Evolutionary conservation across 73 alveolate species (phyloP).

Genomic region (Paramecium pentaurelia): DNA sequence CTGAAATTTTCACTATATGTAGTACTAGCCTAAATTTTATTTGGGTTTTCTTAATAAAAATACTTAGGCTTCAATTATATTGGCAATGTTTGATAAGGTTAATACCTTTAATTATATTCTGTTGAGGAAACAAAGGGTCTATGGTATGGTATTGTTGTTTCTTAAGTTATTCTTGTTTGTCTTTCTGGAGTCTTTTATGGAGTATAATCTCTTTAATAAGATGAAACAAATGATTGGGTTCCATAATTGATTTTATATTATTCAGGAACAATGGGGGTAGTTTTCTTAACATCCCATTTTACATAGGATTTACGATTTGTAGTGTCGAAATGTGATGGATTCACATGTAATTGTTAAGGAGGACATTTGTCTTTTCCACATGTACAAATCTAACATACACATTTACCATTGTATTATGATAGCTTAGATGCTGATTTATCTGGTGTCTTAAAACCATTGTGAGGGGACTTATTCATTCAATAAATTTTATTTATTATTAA

Average conservation of each 20-base stretch:
- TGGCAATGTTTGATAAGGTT: background rate
- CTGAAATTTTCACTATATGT: background rate
- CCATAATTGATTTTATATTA: background rate
- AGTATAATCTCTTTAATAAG: constrained; percentile 5
- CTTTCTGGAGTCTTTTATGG: background rate
- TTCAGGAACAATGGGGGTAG: background rate
- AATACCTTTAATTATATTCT: background rate
- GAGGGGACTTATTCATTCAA: background rate
- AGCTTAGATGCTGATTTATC: background rate
- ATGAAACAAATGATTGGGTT: background rate
- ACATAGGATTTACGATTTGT: background rate
- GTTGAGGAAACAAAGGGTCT: background rate
- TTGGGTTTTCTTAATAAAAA: background rate
- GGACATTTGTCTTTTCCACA: constrained; percentile 20
- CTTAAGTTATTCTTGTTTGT: background rate
- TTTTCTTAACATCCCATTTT: background rate
- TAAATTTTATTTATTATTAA: background rate
- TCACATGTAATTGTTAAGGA: background rate
- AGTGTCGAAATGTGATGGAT: background rate
- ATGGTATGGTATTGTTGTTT: background rate
- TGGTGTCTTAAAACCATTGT: background rate
- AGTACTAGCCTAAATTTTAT: background rate
- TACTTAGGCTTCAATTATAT: background rate
- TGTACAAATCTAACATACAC: constrained; percentile 4
- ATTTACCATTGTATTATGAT: background rate